These are phyloP conservation scores for Fraxinus dipetala DNA, from an alignment of 305 asterid species.

Conservation along the genomic window DNA sequence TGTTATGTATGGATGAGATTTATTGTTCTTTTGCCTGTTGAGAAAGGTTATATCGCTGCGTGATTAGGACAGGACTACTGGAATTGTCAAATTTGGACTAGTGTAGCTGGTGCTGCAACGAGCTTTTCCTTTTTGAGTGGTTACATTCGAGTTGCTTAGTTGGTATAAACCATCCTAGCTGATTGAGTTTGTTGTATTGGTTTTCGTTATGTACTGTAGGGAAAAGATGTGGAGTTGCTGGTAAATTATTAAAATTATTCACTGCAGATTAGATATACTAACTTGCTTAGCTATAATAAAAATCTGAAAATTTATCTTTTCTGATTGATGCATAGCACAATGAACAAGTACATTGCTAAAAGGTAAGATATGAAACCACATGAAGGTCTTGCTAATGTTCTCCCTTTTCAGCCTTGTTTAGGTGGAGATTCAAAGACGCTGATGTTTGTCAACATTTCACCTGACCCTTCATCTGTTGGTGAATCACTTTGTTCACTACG, in stretches of 20 bases:
- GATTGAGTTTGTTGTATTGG: neutral
- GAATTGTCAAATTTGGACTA: neutral
- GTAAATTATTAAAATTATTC: neutral
- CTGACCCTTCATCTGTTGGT: slow-evolving; percentile 71
- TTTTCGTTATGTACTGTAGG: neutral
- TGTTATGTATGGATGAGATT: neutral
- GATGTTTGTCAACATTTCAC: slow-evolving; percentile 91
- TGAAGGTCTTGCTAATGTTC: neutral
- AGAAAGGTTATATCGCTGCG: neutral
- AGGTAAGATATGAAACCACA: neutral
- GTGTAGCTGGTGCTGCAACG: neutral
- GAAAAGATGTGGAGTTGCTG: neutral
- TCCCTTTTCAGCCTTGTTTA: slow-evolving; percentile 73
- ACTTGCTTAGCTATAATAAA: neutral
- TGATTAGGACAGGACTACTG: neutral
- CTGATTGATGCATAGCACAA: neutral
- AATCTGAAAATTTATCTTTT: neutral
- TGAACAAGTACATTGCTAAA: neutral
- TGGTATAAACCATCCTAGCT: neutral
- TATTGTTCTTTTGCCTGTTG: neutral
- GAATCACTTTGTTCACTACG: slow-evolving; percentile 98
- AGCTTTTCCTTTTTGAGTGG: neutral
- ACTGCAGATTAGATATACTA: neutral
- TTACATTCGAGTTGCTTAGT: neutral
- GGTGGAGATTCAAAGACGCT: slow-evolving; percentile 94